Evolutionary conservation across 768 basidiomycete genomes (phyloP), one percentile per base, ranked within the genome.

Genomic region (Lactarius hatsudake): DNA sequence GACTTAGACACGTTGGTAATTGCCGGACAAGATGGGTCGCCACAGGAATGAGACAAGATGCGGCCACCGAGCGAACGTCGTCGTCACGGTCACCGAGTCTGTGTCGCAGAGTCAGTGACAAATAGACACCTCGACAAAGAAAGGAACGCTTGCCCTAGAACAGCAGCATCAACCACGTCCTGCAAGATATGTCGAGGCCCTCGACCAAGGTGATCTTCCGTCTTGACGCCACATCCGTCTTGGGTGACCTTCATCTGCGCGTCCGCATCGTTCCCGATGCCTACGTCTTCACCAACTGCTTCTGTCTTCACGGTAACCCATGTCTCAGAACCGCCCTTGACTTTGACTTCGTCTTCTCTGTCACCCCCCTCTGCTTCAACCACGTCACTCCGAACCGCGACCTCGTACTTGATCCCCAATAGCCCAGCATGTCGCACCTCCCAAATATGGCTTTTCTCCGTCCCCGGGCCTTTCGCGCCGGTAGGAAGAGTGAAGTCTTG

Each of bases 391-490:
- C 94, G 81, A 20, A 98, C 97, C 17, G 96, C 97, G 43, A 98
- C 95, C 76, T 98, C 93, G 75, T 98, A 98, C 80, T 98, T 98
- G 76, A 99, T 87, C 1, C 97, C 97, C 10, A 98, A 83, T 66
- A 99, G 79, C 34, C 97, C 97, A n/a, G 97, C 96, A 80, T 99
- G 97, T 63, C 96, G 84, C 59, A 99, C 90, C 77, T 98, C 94
- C 97, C 97, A 99, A 8, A 94, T 84, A 76, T 96, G 93, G 62
- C 75, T 78, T 76, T 67, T 85, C 36, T 76, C 75, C 80, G 70
- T 76, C 30, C 62, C 63, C 2, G 55, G 59, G 7, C 45, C 42
- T 55, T 75, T 78, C 61, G 76, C 73, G 51, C 72, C 66, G 55
- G 72, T 73, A 42, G 74, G 79, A 43, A 84, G 76, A 1, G 80